Conservation (phyloP, 1,139 yeast species). For the Candida albicans region DNA sequence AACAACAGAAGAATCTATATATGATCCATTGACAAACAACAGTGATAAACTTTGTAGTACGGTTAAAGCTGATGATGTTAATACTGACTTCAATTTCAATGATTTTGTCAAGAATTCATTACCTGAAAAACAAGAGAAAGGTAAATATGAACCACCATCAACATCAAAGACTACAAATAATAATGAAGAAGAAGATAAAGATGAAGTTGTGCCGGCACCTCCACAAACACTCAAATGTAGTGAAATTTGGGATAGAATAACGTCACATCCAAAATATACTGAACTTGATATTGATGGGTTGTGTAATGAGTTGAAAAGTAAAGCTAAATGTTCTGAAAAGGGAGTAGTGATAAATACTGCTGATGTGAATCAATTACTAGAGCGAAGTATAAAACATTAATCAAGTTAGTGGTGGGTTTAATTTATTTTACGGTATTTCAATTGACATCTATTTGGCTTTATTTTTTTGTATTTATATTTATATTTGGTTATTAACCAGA, state of each 20-base stretch:
- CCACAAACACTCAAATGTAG: constrained; percentile 59
- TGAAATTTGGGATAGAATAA: constrained; percentile 94
- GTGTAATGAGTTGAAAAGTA: constrained; percentile 80
- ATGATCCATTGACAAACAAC: constrained; percentile 51
- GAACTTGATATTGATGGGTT: constrained; percentile 92
- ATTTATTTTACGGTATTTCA: neutral
- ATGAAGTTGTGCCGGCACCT: constrained; percentile 37
- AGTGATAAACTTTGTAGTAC: too few species aligned
- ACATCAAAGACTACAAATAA: neutral
- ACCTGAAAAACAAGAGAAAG: constrained; percentile 17
- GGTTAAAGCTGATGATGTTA: constrained; percentile 13
- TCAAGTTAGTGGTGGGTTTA: neutral
- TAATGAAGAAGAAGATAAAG: constrained; percentile 22
- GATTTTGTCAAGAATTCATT: constrained; percentile 34
- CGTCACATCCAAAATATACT: constrained; percentile 89
- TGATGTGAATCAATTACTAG: constrained; percentile 71
- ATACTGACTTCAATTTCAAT: constrained; percentile 35
- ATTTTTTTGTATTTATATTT: neutral
- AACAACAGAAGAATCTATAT: constrained; percentile 65
- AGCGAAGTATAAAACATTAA: constrained; percentile 28
- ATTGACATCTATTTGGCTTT: constrained; percentile 4
- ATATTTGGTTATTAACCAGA: neutral
- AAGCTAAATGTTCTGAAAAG: constrained; percentile 93
- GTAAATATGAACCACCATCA: constrained; percentile 5
- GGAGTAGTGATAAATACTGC: constrained; percentile 83